Evolutionary conservation across 1,284 basidiomycete genomes (phyloP).

Genomic region (Marasmius fiardii): DNA sequence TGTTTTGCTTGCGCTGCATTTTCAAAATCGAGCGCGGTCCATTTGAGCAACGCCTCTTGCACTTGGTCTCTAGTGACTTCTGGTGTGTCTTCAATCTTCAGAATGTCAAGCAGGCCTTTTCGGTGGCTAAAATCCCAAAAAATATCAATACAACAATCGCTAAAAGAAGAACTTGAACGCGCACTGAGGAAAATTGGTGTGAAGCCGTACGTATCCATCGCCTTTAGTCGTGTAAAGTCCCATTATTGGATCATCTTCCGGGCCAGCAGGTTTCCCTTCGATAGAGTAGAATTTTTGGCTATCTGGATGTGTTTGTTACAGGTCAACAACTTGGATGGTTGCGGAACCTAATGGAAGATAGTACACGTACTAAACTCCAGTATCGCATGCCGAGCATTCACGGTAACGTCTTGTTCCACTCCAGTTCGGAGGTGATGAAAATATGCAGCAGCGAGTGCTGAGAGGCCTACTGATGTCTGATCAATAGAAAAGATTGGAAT

Average conservation of each 20-base stretch:
- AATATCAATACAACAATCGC: not conserved
- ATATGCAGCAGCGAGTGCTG: constrained; percentile 50
- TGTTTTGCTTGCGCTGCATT: constrained; percentile 39
- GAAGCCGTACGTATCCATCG: constrained; percentile 47
- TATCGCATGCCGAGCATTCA: constrained; percentile 54
- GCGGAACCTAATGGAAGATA: not conserved
- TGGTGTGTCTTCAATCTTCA: constrained; percentile 24
- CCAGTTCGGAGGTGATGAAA: constrained; percentile 47
- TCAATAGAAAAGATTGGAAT: not conserved
- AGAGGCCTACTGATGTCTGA: constrained; percentile 51
- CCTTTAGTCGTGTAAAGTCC: constrained; percentile 55
- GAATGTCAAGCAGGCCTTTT: constrained; percentile 46
- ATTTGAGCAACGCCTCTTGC: constrained; percentile 35
- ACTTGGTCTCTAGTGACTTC: constrained; percentile 34
- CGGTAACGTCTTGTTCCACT: constrained; percentile 43
- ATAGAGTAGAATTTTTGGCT: constrained; percentile 50
- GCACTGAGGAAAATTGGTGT: constrained; percentile 66
- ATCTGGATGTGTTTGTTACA: constrained; percentile 29
- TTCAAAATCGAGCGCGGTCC: constrained; percentile 52
- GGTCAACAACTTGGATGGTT: not conserved
- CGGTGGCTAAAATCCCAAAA: constrained; percentile 38
- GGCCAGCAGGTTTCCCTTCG: constrained; percentile 32
- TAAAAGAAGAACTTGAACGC: constrained; percentile 10
- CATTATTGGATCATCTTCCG: constrained; percentile 48
- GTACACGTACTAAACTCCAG: constrained; percentile 46